Base-by-base conservation (phyloP, 1,284 basidiomycete species). In the Apiotrichum montevideense region DNA sequence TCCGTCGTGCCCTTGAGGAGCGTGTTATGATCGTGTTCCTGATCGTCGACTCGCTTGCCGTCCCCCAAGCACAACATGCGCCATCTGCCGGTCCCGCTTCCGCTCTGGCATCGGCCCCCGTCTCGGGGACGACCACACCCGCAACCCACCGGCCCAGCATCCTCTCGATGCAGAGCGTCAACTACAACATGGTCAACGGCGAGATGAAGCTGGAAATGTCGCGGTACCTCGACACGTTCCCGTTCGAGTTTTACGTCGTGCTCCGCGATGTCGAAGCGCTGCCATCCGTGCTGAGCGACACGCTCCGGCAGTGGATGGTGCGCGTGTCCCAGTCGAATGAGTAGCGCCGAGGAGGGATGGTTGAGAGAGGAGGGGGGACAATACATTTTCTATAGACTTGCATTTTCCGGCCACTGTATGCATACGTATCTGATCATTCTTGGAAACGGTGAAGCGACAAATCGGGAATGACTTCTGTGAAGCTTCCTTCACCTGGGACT, bases 201-300 rank as follows among this genome's bases (percentile, higher is more conserved):
- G 74, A 76, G 61, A 86, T 94, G 84, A 88, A 97, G 76, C 79
- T 98, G 65, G 85, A 90, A 70, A 85, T 97, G 80, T 83, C 88
- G 67, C 84, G 90, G 50, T 98, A 98, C 74, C 77, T 97, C 66
- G 93, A 98, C 71, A 88, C 90, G 3, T 98, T 99, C 83, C 96
- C 96, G 0, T 98, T 98, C 78, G 92, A 97, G 78, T 96, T 96
- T 74, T 98, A 94, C 66, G 88, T 98, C 51, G 88, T 99, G 14
- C 78, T 99, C 46, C 81, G 92, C 59, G 85, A 90, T 67, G 91
- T 96, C 42, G 92, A 96, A 74, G 85, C 91, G 4, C 79, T 99
- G 45, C 96, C 96, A 0, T 88, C 92, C 55, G 90, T 98, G 11
- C 78, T 99, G 61, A 83, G 89, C n/a, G 85, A 87, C 45, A 97